Evolutionary conservation across 306 rosid species (phyloP).

Genomic region (Erythrophleum fordii): DNA sequence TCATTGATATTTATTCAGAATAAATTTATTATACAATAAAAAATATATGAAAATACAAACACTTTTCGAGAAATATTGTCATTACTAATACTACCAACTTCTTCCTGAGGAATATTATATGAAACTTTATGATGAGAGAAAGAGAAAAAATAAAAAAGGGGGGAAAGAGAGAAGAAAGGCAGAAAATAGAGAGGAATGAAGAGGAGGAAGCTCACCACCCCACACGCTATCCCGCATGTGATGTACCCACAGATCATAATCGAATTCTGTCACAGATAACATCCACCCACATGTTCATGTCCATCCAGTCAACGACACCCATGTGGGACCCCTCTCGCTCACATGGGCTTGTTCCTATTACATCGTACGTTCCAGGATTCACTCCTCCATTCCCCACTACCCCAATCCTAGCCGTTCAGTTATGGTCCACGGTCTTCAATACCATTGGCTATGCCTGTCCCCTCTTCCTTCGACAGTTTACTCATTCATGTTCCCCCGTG

Average conservation of each 20-base stretch:
- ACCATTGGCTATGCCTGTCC: constrained; percentile 49
- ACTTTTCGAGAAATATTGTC: too few relatives aligned
- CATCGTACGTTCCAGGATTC: constrained; percentile 50
- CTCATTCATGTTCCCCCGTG: constrained; percentile 46
- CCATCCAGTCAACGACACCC: constrained; percentile 47
- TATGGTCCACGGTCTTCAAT: constrained; percentile 48
- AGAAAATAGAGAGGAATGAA: not conserved
- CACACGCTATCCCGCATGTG: constrained; percentile 46
- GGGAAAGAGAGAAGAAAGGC: not conserved
- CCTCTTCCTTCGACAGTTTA: constrained; percentile 42
- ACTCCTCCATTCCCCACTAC: constrained; percentile 3
- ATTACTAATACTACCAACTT: too few relatives aligned
- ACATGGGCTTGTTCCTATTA: constrained; percentile 51
- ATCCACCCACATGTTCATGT: constrained; percentile 52
- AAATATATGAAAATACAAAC: too few relatives aligned
- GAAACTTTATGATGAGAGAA: too few relatives aligned
- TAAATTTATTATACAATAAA: too few relatives aligned
- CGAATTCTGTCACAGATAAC: constrained; percentile 5
- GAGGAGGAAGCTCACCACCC: not conserved
- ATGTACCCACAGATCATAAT: constrained; percentile 10
- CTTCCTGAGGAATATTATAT: too few relatives aligned
- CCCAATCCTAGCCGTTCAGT: constrained; percentile 51
- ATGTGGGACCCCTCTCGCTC: constrained; percentile 53
- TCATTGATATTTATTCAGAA: too few relatives aligned
- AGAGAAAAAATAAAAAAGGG: not conserved